These are phyloP conservation scores for Myriosclerotinia scirpicola DNA, from an alignment of 2,329 filamentous ascomycete genomes.

Conservation along the genomic window DNA sequence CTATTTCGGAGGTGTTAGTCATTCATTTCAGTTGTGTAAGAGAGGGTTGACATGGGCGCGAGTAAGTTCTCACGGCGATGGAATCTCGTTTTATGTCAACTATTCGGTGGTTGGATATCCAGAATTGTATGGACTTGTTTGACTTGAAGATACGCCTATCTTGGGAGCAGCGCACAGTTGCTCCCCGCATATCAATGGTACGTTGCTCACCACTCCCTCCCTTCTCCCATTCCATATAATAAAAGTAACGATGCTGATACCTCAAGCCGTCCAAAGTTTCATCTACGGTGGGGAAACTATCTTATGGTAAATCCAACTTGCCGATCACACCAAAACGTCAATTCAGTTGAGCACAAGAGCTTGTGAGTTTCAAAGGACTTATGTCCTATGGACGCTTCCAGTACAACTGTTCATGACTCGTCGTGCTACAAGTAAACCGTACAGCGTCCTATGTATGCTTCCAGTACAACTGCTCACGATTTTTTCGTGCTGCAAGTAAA, in stretches of 20 bases:
- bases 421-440: neutral
- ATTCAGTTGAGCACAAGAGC: constrained; percentile 5
- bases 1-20: constrained; percentile 13
- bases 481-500: neutral
- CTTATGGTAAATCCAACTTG: constrained; percentile 18
- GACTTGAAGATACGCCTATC: constrained; percentile 14
- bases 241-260: neutral
- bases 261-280: constrained; percentile 6
- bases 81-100: constrained; percentile 10
- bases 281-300: constrained; percentile 11
- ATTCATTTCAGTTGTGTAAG: constrained; percentile 8
- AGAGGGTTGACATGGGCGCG: constrained; percentile 14
- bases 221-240: neutral
- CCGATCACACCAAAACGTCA: neutral
- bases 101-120: constrained; percentile 9
- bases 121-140: constrained; percentile 16
- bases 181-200: constrained; percentile 14
- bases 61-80: constrained; percentile 16
- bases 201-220: neutral
- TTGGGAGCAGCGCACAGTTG: constrained; percentile 15
- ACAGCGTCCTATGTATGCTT: no score
- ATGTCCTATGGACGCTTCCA: constrained; percentile 11
- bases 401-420: constrained; percentile 10
- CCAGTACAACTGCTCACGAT: no score
- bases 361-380: constrained; percentile 11